A percentile compares a stretch with the other conserved stretches of the same genome.
These are phyloP conservation scores for Candida corydali DNA, from an alignment of 805 yeast genomes.

Conservation along the genomic window DNA sequence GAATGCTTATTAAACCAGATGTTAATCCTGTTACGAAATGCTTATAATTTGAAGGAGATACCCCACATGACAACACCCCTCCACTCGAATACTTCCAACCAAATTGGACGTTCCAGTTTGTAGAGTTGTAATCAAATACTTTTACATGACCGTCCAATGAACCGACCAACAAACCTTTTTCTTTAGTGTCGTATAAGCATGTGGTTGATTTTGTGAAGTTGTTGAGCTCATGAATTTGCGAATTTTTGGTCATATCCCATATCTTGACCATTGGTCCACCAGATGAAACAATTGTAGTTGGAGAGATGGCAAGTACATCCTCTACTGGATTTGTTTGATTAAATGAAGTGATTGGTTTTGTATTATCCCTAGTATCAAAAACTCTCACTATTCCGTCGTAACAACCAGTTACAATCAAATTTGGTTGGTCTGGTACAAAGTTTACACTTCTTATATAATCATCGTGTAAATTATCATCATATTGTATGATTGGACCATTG, in stretches of 20 bases:
- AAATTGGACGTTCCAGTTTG: slow-evolving; percentile 82
- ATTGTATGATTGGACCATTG: slow-evolving; percentile 64
- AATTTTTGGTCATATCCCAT: slow-evolving; percentile 86
- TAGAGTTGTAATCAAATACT: slow-evolving; percentile 73
- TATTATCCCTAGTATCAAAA: slow-evolving; percentile 67
- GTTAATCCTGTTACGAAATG: slow-evolving; percentile 92
- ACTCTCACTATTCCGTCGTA: slow-evolving; percentile 85
- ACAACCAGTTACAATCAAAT: slow-evolving; percentile 86
- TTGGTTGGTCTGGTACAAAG: slow-evolving; percentile 72
- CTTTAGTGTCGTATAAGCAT: slow-evolving; percentile 68
- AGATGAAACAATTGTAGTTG: slow-evolving; percentile 74
- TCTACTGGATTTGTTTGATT: slow-evolving; percentile 79
- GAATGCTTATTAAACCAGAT: slow-evolving; percentile 81
- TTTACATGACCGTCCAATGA: slow-evolving; percentile 97
- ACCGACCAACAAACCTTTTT: slow-evolving; percentile 83
- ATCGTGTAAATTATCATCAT: slow-evolving; percentile 60
- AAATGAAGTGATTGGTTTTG: slow-evolving; percentile 57
- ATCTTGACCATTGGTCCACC: slow-evolving; percentile 80
- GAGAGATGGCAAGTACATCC: slow-evolving; percentile 67
- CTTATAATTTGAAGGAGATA: slow-evolving; percentile 69
- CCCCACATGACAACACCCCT: slow-evolving; percentile 85
- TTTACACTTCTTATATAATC: slow-evolving; percentile 85
- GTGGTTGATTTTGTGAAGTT: slow-evolving; percentile 95
- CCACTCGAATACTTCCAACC: slow-evolving; percentile 95
- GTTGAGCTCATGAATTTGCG: slow-evolving; percentile 64